Base-by-base conservation (phyloP, 257 asterid genomes). In the Agastache rugosa region DNA sequence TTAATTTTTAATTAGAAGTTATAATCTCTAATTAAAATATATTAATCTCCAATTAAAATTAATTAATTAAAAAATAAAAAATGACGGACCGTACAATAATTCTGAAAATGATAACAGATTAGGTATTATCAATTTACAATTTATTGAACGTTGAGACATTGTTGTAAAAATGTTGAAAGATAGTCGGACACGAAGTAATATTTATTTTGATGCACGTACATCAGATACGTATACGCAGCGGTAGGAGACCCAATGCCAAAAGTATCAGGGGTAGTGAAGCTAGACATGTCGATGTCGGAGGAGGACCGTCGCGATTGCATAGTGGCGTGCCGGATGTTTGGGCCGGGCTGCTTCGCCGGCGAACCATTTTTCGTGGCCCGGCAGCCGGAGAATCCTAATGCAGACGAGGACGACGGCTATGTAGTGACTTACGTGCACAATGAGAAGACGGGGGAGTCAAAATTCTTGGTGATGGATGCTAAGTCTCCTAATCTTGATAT, bases 291-390 rank as follows among this genome's bases (percentile, higher is more conserved):
- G 29, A 29, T 19, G 6, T 19, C 29, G 59, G 59, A 53, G 59
- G 59, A 53, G 59, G 59, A 53, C 59, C 59, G 59, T 10, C 59
- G 59, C 27, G 59, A 53, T 20, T 53, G 59, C 59, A 53, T 53
- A 7, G 59, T 53, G 14, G 59, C 59, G 25, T 1, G 59, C 59
- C 59, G 59, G 59, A 53, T 53, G 59, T 53, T 53, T 29, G 59
- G 59, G 14, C 59, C 59, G 27, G 29, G 59, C 1, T 53, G 59
- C 59, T 53, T 53, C 1, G 59, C 59, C 5, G 59, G 59, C 3
- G 59, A 53, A 15, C 59, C 59, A 0, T 53, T 53, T 8, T 53
- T 53, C 14, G 59, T 53, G 27, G 59, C 27, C 25, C 59, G 59
- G 27, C 5, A 17, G 14, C 39, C 41, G 5, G 39, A 25, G 17